A percentile compares a stretch with the other conserved stretches of the same genome.
Evolutionary conservation across 768 basidiomycete species (phyloP).

Genomic region (Cantharellus anzutake): DNA sequence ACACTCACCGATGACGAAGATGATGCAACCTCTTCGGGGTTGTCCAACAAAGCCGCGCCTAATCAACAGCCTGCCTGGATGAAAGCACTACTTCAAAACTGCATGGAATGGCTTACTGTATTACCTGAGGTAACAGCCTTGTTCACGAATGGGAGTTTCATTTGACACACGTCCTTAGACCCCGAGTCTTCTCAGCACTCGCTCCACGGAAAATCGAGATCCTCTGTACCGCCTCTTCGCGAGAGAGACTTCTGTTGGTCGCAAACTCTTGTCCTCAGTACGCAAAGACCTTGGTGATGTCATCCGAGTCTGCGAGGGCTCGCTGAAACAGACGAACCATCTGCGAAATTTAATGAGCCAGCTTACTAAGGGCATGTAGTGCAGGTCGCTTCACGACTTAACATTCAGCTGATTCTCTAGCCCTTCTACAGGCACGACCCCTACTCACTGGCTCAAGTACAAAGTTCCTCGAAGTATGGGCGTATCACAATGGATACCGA

Average conservation of each 20-base stretch:
- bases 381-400: neutral
- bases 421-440: slow-evolving; percentile 52
- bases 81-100: slow-evolving; percentile 63
- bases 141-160: neutral
- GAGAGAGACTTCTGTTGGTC: slow-evolving; percentile 69
- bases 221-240: slow-evolving; percentile 79
- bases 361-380: slow-evolving; percentile 57
- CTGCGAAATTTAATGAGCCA: slow-evolving; percentile 79
- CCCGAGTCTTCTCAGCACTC: slow-evolving; percentile 44
- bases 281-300: slow-evolving; percentile 67
- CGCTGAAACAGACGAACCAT: slow-evolving; percentile 90
- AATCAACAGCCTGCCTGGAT: slow-evolving; percentile 84
- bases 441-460: slow-evolving; percentile 74
- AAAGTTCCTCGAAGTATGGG: slow-evolving; percentile 70
- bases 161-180: slow-evolving; percentile 22
- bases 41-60: slow-evolving; percentile 33
- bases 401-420: neutral
- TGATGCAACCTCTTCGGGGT: slow-evolving; percentile 31
- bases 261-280: slow-evolving; percentile 59
- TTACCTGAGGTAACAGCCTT: slow-evolving; percentile 45
- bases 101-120: slow-evolving; percentile 62
- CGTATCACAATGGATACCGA: slow-evolving; percentile 69
- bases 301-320: slow-evolving; percentile 67
- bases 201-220: slow-evolving; percentile 51
- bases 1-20: slow-evolving; percentile 77